phyloP scores from a whole-genome alignment of 768 basidiomycete species.

The Russula ochroleuca region DNA sequence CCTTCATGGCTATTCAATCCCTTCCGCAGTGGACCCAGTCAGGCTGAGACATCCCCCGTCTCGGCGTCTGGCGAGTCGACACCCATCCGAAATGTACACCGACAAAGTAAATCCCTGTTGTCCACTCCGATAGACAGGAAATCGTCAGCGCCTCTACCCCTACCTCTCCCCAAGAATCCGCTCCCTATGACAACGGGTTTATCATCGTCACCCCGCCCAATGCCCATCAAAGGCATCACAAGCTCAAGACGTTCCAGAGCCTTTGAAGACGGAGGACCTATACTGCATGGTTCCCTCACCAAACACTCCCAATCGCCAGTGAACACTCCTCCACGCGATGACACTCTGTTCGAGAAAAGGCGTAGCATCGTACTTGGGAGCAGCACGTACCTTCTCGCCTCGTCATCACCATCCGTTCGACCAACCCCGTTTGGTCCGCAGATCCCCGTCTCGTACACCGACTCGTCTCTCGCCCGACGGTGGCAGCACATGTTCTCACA shows the following conservation, averaged over 20 bases:
- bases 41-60: constrained; percentile 57
- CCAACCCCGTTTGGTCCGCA: constrained; percentile 68
- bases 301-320: constrained; percentile 54
- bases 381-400: constrained; percentile 34
- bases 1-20: constrained; percentile 79
- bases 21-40: constrained; percentile 59
- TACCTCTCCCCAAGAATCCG: constrained; percentile 6
- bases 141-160: not conserved
- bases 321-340: constrained; percentile 67
- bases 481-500: constrained; percentile 87
- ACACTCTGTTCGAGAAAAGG: constrained; percentile 48
- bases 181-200: not conserved
- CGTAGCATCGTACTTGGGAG: constrained; percentile 46
- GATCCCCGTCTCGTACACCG: constrained; percentile 52
- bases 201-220: constrained; percentile 41
- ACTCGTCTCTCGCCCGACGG: constrained; percentile 72
- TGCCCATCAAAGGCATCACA: constrained; percentile 36
- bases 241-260: constrained; percentile 41
- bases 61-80: constrained; percentile 46
- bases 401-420: constrained; percentile 46
- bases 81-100: constrained; percentile 29
- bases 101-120: constrained; percentile 25
- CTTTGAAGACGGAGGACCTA: constrained; percentile 52
- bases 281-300: constrained; percentile 45
- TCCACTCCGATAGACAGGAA: constrained; percentile 4